phyloP scores from a whole-genome alignment of 176 grass and related monocot species.

The Lolium multiflorum region DNA sequence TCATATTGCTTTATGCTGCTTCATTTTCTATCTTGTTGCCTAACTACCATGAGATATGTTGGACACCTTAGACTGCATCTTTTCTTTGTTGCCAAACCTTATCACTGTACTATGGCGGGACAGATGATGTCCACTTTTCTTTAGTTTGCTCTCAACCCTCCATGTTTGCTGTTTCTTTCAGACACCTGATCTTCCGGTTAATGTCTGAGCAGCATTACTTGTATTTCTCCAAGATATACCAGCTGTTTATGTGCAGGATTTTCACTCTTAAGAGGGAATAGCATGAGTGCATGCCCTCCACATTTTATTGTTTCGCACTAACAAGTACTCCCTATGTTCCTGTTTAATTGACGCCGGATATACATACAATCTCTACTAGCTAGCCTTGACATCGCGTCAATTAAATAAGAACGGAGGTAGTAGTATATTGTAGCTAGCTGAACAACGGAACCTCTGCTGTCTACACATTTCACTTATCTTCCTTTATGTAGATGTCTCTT shows the following conservation, averaged over 20 bases:
- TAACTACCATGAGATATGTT: constrained; percentile 12
- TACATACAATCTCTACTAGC: too few species aligned
- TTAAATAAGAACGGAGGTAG: too few species aligned
- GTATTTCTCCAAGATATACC: constrained; percentile 1
- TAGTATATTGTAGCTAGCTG: background rate
- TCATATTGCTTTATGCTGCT: constrained; percentile 27
- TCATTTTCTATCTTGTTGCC: constrained; percentile 9
- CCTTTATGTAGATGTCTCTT: constrained; percentile 28
- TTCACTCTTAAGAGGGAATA: background rate
- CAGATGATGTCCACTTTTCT: background rate
- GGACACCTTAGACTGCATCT: constrained; percentile 9
- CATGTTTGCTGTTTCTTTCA: background rate
- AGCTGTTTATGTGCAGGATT: background rate
- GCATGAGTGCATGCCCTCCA: background rate
- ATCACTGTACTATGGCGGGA: constrained; percentile 13
- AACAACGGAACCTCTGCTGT: background rate
- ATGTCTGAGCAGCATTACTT: background rate
- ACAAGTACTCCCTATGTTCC: background rate
- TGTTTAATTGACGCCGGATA: too few species aligned
- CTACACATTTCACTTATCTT: background rate
- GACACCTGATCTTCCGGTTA: background rate
- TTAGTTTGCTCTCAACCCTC: background rate
- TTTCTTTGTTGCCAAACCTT: constrained; percentile 3
- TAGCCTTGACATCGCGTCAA: too few species aligned
- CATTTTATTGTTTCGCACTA: background rate